Conservation (phyloP, 2,329 filamentous ascomycete species). For the Nemania bipapillata region DNA sequence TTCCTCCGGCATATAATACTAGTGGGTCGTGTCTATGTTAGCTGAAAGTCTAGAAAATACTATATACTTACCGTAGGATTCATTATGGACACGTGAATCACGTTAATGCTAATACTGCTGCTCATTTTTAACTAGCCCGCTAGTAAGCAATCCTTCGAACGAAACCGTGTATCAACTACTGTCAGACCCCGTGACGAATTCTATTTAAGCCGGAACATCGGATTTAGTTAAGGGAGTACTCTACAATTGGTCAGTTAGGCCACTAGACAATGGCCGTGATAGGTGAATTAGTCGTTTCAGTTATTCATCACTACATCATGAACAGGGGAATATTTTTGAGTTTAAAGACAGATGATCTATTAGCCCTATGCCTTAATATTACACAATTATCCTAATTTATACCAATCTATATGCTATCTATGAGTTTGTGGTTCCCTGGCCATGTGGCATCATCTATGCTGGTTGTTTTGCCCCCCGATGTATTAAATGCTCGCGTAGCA, state of each 20-base stretch:
- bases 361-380: background rate
- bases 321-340: too few species aligned
- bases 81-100: background rate
- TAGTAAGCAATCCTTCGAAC: background rate
- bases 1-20: background rate
- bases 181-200: too few species aligned
- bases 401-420: background rate
- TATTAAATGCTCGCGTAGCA: conserved; percentile 35
- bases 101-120: background rate
- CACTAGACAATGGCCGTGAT: too few species aligned
- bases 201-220: too few species aligned
- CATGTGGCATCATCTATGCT: background rate
- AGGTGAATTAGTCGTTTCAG: too few species aligned
- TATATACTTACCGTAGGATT: background rate
- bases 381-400: background rate
- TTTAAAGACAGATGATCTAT: background rate
- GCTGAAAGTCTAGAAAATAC: background rate
- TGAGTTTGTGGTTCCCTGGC: background rate
- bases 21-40: background rate
- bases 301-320: too few species aligned
- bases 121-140: background rate
- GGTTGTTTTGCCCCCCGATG: conserved; percentile 15
- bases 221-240: too few species aligned
- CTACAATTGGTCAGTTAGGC: too few species aligned
- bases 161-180: too few species aligned